Base-by-base conservation (phyloP, 805 yeast genomes). In the Tetrapisispora phaffii region DNA sequence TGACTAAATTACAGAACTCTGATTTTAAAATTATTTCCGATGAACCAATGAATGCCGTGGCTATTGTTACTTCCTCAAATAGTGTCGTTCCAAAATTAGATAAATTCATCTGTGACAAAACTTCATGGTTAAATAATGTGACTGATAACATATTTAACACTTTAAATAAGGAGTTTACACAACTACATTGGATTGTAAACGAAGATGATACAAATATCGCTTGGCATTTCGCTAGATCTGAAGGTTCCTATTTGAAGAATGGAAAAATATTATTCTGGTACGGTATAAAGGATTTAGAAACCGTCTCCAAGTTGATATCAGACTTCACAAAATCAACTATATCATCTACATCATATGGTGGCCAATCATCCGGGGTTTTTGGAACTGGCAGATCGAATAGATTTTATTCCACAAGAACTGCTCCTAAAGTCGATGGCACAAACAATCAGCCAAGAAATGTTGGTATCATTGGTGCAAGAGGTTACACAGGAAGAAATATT, bases 391-490 rank as follows among this genome's bases (percentile, higher is more conserved):
- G 67, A 26, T 77, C 79, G 51, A 65, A 71, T 47, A 73, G 85
- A 65, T 73, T 74, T 0, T 73, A 76, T 52, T 73, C 76, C 36
- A 65, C 76, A n/a, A 52, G 65, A 51, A 51, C 66, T n/a, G 46
- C 89, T 13, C 95, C 95, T 12, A 59, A 77, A 38, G 72, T 74
- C 43, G 71, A 73, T 44, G 90, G 87, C 33, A 62, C 75, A 32
- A 84, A 80, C 70, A 72, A 73, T 34, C 63, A 73, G 35, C 73
- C 73, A 49, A 74, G 94, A 20, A 79, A 78, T 53, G 88, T 93
- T 40, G 98, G 96, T 1, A 75, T 93, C 56, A 90, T 93, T 61
- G 99, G 99, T 55, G 99, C 99, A 35, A 82, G 99, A 69, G 99
- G 99, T 26, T 87, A 76, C 69, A 90, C 97, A 17, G 99, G 98